These are phyloP conservation scores for Amniculicola lignicola DNA, from an alignment of 495 filamentous ascomycete genomes.

Conservation along the genomic window DNA sequence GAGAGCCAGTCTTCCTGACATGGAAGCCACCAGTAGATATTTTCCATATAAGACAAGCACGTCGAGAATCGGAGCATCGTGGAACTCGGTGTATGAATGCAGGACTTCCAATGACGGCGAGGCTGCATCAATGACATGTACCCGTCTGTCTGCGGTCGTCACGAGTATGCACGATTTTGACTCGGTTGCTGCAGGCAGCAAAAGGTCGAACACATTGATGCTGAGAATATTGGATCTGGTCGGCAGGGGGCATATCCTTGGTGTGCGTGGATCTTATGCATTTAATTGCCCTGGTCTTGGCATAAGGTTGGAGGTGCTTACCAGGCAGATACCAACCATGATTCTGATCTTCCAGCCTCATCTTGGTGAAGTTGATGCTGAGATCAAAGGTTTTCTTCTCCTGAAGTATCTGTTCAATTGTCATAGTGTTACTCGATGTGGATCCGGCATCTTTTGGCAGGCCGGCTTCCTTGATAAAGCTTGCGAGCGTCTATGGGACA, in stretches of 20 bases:
- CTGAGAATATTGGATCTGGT: slow-evolving; percentile 55
- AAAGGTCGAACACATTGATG: slow-evolving; percentile 48
- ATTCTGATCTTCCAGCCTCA: slow-evolving; percentile 45
- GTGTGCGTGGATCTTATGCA: no score
- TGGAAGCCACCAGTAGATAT: slow-evolving; percentile 52
- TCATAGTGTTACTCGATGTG: slow-evolving; percentile 46
- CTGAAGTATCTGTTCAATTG: slow-evolving; percentile 61
- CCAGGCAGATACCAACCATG: slow-evolving; percentile 52
- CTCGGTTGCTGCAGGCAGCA: slow-evolving; percentile 6
- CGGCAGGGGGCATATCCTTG: slow-evolving; percentile 44
- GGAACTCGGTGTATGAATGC: slow-evolving; percentile 41
- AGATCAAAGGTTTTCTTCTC: slow-evolving; percentile 65
- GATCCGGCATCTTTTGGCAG: slow-evolving; percentile 50
- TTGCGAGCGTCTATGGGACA: slow-evolving; percentile 49
- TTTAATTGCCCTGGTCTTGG: no score
- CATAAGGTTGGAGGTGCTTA: no score
- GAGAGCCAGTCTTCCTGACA: slow-evolving; percentile 60
- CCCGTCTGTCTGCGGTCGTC: slow-evolving; percentile 53
- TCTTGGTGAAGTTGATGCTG: slow-evolving; percentile 55
- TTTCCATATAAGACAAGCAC: slow-evolving; percentile 40
- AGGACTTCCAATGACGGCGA: slow-evolving; percentile 35
- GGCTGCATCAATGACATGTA: slow-evolving; percentile 47
- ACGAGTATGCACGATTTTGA: slow-evolving; percentile 40
- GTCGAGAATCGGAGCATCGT: slow-evolving; percentile 61
- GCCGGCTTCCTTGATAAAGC: slow-evolving; percentile 61